These are phyloP conservation scores for Ceratocystis ficicola DNA, from an alignment of 2,329 filamentous ascomycete genomes.

Conservation along the genomic window DNA sequence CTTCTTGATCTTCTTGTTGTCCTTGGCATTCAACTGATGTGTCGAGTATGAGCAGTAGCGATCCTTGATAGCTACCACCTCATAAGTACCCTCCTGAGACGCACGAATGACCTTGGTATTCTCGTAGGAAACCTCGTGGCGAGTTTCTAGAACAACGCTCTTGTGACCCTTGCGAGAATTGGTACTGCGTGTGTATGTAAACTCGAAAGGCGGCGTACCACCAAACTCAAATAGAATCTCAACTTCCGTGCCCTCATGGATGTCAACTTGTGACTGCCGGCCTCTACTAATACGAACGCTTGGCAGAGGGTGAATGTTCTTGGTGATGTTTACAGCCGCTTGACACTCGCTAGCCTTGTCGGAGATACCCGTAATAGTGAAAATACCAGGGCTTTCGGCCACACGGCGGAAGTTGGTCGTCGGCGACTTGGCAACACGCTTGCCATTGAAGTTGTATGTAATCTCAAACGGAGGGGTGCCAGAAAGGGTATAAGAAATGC, in stretches of 20 bases:
- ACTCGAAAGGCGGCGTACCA: conserved; percentile 92
- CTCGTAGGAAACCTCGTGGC: conserved; percentile 74
- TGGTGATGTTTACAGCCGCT: conserved; percentile 63
- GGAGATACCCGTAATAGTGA: conserved; percentile 73
- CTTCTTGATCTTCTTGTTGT: conserved; percentile 30
- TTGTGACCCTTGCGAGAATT: conserved; percentile 71
- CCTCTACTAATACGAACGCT: conserved; percentile 84
- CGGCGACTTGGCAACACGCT: conserved; percentile 64
- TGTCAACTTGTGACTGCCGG: conserved; percentile 68
- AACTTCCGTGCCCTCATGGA: conserved; percentile 90
- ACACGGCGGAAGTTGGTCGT: conserved; percentile 85
- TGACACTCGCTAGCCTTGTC: conserved; percentile 84
- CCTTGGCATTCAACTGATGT: conserved; percentile 43
- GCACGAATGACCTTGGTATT: conserved; percentile 70
- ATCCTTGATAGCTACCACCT: conserved; percentile 94
- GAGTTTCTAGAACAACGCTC: conserved; percentile 73
- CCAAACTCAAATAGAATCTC: conserved; percentile 92
- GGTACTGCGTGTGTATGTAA: conserved; percentile 85
- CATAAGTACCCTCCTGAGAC: conserved; percentile 90
- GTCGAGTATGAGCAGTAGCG: conserved; percentile 80
- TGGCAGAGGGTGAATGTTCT: conserved; percentile 82
- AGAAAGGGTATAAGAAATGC: conserved; percentile 80
- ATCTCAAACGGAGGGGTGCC: conserved; percentile 89
- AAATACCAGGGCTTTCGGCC: conserved; percentile 79
- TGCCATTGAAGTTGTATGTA: conserved; percentile 76